Evolutionary conservation across 2,329 filamentous ascomycete species (phyloP).

Genomic region (Fusarium bactridioides): DNA sequence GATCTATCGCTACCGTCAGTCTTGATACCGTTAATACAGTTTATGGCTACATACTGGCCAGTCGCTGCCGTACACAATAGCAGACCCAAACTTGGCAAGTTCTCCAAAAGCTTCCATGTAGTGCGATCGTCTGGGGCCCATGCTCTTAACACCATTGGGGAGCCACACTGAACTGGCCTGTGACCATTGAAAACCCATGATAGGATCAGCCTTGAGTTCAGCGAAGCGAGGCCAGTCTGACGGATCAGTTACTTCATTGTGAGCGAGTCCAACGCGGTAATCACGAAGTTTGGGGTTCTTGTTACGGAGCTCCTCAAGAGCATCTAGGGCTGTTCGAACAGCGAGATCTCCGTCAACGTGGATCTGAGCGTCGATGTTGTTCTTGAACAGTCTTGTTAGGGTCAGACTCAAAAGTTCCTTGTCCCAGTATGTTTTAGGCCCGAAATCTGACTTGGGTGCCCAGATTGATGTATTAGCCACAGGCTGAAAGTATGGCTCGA

Average conservation of each 20-base stretch:
- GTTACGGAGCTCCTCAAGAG: background rate
- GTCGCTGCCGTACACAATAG: slow-evolving; percentile 26
- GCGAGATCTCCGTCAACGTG: slow-evolving; percentile 25
- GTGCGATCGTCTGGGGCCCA: slow-evolving; percentile 19
- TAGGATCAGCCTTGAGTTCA: slow-evolving; percentile 27
- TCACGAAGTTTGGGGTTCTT: background rate
- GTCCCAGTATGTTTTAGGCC: background rate
- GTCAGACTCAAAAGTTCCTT: background rate
- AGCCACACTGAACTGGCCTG: slow-evolving; percentile 26
- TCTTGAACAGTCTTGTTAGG: background rate
- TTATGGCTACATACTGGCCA: slow-evolving; percentile 23
- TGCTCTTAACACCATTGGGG: slow-evolving; percentile 14
- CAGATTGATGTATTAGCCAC: background rate
- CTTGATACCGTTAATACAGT: accelerated
- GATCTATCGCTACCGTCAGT: background rate
- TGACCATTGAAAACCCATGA: slow-evolving; percentile 34
- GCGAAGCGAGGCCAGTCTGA: slow-evolving; percentile 32
- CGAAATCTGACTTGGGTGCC: background rate
- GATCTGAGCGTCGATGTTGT: slow-evolving; percentile 8
- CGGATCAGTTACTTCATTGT: slow-evolving; percentile 22
- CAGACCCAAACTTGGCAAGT: slow-evolving; percentile 10
- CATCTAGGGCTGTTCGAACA: slow-evolving; percentile 15
- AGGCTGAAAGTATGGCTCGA: background rate
- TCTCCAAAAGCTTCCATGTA: slow-evolving; percentile 40
- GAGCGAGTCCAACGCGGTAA: slow-evolving; percentile 24